These are phyloP conservation scores for Xylariaceae sp. DNA, from an alignment of 2,329 filamentous ascomycete species.

Conservation along the genomic window DNA sequence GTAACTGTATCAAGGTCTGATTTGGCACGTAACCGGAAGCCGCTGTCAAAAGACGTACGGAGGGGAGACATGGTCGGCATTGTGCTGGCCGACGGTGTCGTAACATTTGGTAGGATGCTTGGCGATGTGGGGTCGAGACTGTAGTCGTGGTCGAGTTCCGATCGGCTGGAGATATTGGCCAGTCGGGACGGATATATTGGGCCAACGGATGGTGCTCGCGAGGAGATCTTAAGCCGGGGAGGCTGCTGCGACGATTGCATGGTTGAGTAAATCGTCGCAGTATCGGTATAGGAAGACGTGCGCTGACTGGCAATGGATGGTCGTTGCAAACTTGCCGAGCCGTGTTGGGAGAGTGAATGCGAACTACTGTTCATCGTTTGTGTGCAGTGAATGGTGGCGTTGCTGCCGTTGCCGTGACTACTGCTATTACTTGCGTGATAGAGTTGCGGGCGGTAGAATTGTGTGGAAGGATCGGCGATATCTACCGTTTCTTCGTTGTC, in stretches of 20 bases:
- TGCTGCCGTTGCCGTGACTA: conserved; percentile 6
- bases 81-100: conserved; percentile 32
- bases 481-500: conserved; percentile 30
- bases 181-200: conserved; percentile 34
- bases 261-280: conserved; percentile 24
- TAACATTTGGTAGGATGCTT: conserved; percentile 19
- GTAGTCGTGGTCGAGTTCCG: conserved; percentile 41
- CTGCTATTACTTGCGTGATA: background rate
- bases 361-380: conserved; percentile 19
- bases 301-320: conserved; percentile 37
- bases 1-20: conserved; percentile 53
- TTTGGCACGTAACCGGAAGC: conserved; percentile 55
- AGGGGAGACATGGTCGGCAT: conserved; percentile 45
- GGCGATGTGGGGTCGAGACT: conserved; percentile 32
- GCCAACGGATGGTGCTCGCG: conserved; percentile 28
- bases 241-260: conserved; percentile 16
- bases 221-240: conserved; percentile 35
- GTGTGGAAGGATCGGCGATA: conserved; percentile 1
- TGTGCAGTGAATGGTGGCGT: conserved; percentile 19
- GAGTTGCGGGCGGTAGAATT: conserved; percentile 8
- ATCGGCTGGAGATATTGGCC: conserved; percentile 41
- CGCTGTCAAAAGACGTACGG: conserved; percentile 53
- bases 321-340: conserved; percentile 27
- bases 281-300: conserved; percentile 36
- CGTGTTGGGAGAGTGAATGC: conserved; percentile 28